These are phyloP conservation scores for Zea mays DNA, from an alignment of 176 grass and related monocot species.

Conservation along the genomic window DNA sequence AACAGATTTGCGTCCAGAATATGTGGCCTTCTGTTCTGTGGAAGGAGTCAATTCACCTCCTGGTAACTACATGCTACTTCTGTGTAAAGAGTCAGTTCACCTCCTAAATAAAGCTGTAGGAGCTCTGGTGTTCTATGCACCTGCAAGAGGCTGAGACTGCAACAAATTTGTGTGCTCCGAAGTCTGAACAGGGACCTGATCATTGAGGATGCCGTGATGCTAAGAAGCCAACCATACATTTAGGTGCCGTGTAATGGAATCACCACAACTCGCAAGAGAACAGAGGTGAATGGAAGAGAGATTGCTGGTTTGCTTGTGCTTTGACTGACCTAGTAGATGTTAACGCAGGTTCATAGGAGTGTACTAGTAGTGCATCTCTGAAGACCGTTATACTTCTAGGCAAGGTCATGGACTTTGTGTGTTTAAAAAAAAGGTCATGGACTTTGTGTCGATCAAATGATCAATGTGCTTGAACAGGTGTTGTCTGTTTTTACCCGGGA, in stretches of 20 bases:
- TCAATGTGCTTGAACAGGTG: background rate
- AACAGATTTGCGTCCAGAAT: conserved; percentile 13
- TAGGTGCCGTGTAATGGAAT: background rate
- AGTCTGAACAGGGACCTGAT: background rate
- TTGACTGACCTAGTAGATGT: background rate
- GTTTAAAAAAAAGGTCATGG: background rate
- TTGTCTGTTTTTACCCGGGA: background rate
- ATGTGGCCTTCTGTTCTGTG: background rate
- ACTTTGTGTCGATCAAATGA: background rate
- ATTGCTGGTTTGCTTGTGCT: background rate
- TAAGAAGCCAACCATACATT: background rate
- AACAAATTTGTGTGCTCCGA: background rate
- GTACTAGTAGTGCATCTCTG: background rate
- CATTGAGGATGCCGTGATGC: background rate
- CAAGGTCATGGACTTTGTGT: background rate
- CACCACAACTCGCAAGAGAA: background rate
- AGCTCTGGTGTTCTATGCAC: background rate
- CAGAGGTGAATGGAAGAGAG: background rate
- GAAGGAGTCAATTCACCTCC: background rate
- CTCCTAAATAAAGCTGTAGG: background rate
- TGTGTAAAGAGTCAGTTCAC: background rate
- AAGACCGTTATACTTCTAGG: background rate
- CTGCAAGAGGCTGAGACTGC: background rate
- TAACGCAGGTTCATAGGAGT: background rate
- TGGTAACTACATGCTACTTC: background rate